Evolutionary conservation across 2,329 filamentous ascomycete species (phyloP).

Genomic region (Aspergillus ochraceus): DNA sequence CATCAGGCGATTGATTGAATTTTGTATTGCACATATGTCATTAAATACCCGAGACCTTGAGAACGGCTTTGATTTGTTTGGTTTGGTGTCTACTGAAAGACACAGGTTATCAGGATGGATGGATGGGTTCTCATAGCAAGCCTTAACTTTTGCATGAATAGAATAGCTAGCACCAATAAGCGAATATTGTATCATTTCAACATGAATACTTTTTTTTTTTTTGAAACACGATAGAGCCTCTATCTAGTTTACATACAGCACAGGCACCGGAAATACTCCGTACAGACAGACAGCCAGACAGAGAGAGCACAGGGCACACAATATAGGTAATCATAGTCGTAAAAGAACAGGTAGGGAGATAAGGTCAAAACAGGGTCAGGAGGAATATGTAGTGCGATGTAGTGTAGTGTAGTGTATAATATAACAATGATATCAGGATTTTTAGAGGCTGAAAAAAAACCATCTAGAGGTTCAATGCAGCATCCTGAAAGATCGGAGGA

Average conservation of each 20-base stretch:
- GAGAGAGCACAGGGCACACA: neutral
- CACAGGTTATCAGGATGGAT: neutral
- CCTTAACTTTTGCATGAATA: conserved; percentile 1
- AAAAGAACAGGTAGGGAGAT: neutral
- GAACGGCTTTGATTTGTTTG: neutral
- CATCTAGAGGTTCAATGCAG: neutral
- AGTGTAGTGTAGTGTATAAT: neutral
- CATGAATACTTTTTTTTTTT: neutral
- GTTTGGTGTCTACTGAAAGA: neutral
- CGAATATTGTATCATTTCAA: neutral
- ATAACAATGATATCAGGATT: neutral
- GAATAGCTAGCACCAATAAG: neutral
- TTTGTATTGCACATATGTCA: neutral
- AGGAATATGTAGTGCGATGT: neutral
- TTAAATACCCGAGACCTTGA: neutral
- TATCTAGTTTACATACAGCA: conserved; percentile 13
- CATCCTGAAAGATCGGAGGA: neutral
- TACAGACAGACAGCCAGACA: neutral
- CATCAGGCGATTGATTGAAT: neutral
- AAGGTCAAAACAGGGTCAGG: neutral
- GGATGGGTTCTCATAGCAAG: neutral
- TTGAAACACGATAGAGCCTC: conserved; percentile 2
- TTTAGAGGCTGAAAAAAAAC: neutral
- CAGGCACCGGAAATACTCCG: neutral
- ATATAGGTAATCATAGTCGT: neutral